Base-by-base conservation (phyloP, 208 protist species). In the Acanthamoeba polyphaga region DNA sequence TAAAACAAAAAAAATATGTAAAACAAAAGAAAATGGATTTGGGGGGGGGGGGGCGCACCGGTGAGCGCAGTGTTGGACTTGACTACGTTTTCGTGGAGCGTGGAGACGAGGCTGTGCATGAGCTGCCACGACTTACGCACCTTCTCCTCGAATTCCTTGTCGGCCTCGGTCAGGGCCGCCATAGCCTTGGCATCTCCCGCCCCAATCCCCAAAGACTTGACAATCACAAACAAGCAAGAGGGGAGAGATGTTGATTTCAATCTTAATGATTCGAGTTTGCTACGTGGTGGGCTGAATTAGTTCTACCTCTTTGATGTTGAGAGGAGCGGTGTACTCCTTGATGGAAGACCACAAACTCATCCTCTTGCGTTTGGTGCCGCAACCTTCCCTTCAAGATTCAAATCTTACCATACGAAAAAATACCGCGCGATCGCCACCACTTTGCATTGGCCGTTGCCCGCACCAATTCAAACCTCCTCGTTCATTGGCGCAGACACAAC, bases 61-160 rank as follows among this genome's bases (percentile, higher is more conserved):
- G 80, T 88, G 32, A 88, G 53, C n/a, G 46, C 53, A 13, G 80
- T 64, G 53, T 88, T 88, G 80, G 80, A 8, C n/a, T 88, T 88
- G 51, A 88, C 24, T 3, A 88, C 32, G 80, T 88, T 88, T 34
- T 88, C 80, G 51, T 88, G 80, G 8, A 88, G 80, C 1, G 80
- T 64, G n/a, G 49, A 46, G 51, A 88, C 80, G 43, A 88, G 80
- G 51, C 51, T 66, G 80, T 88, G 80, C 80, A 88, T 88, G 49
- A 64, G 80, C 51, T 64, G 80, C 80, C 80, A 88, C 24, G 80
- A 43, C 80, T 64, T 88, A 8, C 80, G 43, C 53, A 88, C 80
- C 80, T 88, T 88, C n/a, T 88, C 80, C 51, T 88, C 80, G 51
- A 88, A 88, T 46, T 88, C 80, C 80, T 88, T 88, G 51, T 88